A percentile compares a stretch with the other conserved stretches of the same genome.
These are phyloP conservation scores for Maudiozyma bulderi DNA, from an alignment of 805 yeast genomes.

Conservation along the genomic window DNA sequence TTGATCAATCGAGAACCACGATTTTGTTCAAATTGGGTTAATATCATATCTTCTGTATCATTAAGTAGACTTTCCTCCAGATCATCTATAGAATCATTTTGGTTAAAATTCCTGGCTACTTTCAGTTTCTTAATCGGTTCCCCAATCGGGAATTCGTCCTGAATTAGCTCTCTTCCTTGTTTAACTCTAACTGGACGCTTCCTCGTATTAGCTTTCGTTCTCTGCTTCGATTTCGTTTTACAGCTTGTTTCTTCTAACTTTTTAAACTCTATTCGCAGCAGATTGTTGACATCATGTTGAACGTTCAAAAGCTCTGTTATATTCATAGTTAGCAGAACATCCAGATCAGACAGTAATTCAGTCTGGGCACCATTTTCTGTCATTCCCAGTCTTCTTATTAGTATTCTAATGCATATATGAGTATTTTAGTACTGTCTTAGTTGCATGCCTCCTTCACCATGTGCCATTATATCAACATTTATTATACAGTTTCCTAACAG, in stretches of 20 bases:
- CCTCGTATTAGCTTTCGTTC: background rate
- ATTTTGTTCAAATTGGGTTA: conserved; percentile 15
- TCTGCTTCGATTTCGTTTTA: background rate
- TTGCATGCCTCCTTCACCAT: too few species aligned
- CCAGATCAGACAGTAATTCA: conserved; percentile 4
- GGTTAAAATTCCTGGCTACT: background rate
- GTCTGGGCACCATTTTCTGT: background rate
- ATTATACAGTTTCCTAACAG: too few species aligned
- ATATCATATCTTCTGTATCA: conserved; percentile 16
- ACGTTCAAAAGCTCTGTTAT: conserved; percentile 15
- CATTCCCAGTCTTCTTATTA: too few species aligned
- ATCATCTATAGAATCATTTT: background rate
- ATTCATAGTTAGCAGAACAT: conserved; percentile 9
- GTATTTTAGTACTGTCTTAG: too few species aligned
- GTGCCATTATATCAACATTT: too few species aligned
- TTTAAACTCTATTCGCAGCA: conserved; percentile 8
- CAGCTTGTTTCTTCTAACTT: background rate
- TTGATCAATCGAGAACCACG: too few species aligned
- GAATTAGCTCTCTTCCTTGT: background rate
- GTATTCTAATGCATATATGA: too few species aligned
- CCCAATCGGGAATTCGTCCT: background rate
- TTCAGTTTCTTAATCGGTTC: background rate
- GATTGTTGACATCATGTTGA: conserved; percentile 14
- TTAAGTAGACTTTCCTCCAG: conserved; percentile 1
- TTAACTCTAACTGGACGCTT: background rate